Conservation (phyloP, 2,329 filamentous ascomycete species). For the Fusarium sororula region DNA sequence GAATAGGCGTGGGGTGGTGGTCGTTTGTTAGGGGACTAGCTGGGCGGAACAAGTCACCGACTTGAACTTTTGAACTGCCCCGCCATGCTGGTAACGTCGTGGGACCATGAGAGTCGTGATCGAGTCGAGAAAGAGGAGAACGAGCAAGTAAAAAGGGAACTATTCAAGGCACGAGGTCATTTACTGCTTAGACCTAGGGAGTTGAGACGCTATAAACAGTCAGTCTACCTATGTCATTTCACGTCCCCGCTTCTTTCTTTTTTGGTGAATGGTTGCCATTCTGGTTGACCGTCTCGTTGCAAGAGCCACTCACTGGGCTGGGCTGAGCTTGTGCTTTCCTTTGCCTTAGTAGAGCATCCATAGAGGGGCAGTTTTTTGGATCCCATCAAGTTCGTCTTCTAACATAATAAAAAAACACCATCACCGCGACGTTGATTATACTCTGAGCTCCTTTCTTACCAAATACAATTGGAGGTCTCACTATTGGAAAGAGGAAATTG, state of each 20-base stretch:
- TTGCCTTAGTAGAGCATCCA: conserved; percentile 28
- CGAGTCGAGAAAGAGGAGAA: conserved; percentile 16
- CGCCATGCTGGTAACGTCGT: conserved; percentile 21
- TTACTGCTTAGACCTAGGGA: conserved; percentile 5
- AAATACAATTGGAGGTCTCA: background rate
- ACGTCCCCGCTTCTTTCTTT: conserved; percentile 27
- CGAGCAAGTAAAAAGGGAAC: background rate
- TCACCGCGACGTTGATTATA: background rate
- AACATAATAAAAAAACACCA: conserved; percentile 14
- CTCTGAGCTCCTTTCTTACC: background rate
- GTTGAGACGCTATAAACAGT: background rate
- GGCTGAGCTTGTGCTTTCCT: conserved; percentile 8
- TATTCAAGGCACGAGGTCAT: conserved; percentile 7
- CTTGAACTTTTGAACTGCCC: conserved; percentile 2
- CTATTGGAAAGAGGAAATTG: background rate
- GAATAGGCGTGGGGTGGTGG: fast-evolving
- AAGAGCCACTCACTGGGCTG: conserved; percentile 23
- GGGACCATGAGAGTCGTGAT: conserved; percentile 12
- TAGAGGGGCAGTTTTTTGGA: conserved; percentile 29
- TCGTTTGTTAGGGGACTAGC: conserved; percentile 15
- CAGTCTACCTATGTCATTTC: conserved; percentile 1
- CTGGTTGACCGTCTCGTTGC: conserved; percentile 32
- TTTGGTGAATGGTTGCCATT: conserved; percentile 11
- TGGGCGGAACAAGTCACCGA: background rate
- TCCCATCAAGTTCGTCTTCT: conserved; percentile 26